These are phyloP conservation scores for Solanum okadae DNA, from an alignment of 257 asterid genomes.

Conservation along the genomic window DNA sequence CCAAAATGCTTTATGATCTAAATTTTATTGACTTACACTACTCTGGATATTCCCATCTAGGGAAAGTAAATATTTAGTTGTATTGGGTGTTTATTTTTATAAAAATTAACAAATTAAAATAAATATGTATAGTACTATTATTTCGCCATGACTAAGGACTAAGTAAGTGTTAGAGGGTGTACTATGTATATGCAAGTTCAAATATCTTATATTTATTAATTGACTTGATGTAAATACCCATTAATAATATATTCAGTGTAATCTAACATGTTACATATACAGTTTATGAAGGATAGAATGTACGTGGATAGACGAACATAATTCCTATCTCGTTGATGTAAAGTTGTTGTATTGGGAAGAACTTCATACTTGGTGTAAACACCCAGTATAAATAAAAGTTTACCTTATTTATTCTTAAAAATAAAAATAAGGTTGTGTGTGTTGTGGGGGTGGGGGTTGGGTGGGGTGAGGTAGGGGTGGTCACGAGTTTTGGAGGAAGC, in stretches of 20 bases:
- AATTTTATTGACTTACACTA: background rate
- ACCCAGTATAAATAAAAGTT: background rate
- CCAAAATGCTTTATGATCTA: background rate
- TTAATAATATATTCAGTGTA: too few species aligned
- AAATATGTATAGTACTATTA: too few species aligned
- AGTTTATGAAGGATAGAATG: background rate
- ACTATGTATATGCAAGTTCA: background rate
- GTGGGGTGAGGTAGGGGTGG: background rate
- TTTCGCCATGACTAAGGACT: too few species aligned
- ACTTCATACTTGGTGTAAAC: background rate
- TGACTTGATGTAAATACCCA: background rate
- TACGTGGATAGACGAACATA: background rate
- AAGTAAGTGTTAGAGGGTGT: background rate
- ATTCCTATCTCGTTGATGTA: background rate
- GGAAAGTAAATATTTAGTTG: background rate
- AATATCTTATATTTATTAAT: too few species aligned
- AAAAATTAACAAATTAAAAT: too few species aligned
- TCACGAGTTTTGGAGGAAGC: background rate
- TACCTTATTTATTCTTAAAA: background rate
- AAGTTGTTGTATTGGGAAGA: too few species aligned
- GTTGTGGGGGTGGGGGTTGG: background rate
- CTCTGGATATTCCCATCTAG: background rate
- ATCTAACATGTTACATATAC: too few species aligned
- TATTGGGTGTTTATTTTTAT: background rate
- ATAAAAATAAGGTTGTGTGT: background rate